A percentile compares a stretch with the other conserved stretches of the same genome.
Conservation (phyloP, 495 filamentous ascomycete species). For the Darksidea phi region DNA sequence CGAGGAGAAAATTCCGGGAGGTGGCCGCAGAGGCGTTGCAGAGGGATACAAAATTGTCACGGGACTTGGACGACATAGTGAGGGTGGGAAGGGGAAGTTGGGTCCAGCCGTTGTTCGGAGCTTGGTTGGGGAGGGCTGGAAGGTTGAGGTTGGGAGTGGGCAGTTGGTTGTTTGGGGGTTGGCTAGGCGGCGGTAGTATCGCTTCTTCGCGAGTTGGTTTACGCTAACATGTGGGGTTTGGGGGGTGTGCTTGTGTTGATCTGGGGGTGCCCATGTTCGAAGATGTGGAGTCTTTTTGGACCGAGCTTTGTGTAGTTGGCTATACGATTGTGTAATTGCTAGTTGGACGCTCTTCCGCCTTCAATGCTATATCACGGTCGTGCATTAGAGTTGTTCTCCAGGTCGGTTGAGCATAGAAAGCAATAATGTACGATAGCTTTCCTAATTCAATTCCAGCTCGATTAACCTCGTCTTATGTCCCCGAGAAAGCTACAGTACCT, state of each 20-base stretch:
- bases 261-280: not conserved
- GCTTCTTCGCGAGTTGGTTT: not conserved
- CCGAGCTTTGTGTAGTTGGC: too few species aligned
- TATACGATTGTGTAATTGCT: too few species aligned
- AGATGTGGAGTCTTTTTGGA: too few species aligned
- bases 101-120: slow-evolving; percentile 78
- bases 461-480: too few species aligned
- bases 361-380: too few species aligned
- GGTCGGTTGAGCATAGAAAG: too few species aligned
- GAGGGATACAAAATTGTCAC: slow-evolving; percentile 71
- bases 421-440: too few species aligned
- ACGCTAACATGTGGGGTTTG: not conserved
- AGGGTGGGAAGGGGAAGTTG: slow-evolving; percentile 69
- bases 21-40: slow-evolving; percentile 44
- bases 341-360: too few species aligned
- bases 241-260: not conserved
- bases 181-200: slow-evolving; percentile 19
- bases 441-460: too few species aligned
- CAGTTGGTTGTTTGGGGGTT: slow-evolving; percentile 62
- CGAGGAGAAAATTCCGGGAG: slow-evolving; percentile 53
- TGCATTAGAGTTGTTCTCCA: too few species aligned
- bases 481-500: too few species aligned
- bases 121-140: slow-evolving; percentile 79
- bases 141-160: slow-evolving; percentile 66
- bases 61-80: slow-evolving; percentile 74